Evolutionary conservation across 164 flowering plant species (phyloP), one percentile per base, ranked within the genome.

Genomic region (Cinnamomum micranthum): DNA sequence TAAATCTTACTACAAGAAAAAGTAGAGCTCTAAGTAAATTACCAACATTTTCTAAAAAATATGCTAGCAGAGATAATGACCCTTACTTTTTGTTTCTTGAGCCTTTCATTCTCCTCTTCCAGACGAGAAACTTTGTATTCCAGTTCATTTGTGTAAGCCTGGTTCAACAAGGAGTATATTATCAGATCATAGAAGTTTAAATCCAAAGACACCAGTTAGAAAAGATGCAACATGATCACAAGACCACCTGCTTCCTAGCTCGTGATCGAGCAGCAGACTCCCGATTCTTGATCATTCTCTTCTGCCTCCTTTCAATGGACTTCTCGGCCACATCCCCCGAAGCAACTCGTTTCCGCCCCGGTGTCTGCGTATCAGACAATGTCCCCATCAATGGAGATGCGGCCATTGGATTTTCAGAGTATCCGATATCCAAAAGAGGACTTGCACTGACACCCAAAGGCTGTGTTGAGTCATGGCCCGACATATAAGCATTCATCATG

Each of bases 221-320:
- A 51, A 74, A 62, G 65, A 28, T 17, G 52, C 58, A 77, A 65
- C 11, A 73, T 3, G 71, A 7, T 24, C 13, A 33, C 64, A 74
- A 75, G 9, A 70, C 6, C 23, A 86, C 98, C 96, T 93, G 98
- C 79, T 92, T 92, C 84, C 97, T 86, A 23, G 98, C 96, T 71
- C 98, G 87, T 71, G 98, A 94, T 9, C 98, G 85, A 12, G 98
- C 98, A 65, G 98, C 98, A 77, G 98, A 94, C 75, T 94, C 98
- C 78, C 98, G 76, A 73, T 94, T 94, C 85, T 92, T 94, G 67
- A 94, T 94, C 92, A 91, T 94, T 68, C 97, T 85, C 85, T 88
- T 94, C 80, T 90, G 95, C 84, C 93, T 87, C 84, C 97, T 86
- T 82, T 94, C 97, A 33, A 86, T 87, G 58, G 92, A 84, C 79